These are phyloP conservation scores for Suhomyces coccinellae DNA, from an alignment of 1,139 yeast genomes.

Conservation along the genomic window DNA sequence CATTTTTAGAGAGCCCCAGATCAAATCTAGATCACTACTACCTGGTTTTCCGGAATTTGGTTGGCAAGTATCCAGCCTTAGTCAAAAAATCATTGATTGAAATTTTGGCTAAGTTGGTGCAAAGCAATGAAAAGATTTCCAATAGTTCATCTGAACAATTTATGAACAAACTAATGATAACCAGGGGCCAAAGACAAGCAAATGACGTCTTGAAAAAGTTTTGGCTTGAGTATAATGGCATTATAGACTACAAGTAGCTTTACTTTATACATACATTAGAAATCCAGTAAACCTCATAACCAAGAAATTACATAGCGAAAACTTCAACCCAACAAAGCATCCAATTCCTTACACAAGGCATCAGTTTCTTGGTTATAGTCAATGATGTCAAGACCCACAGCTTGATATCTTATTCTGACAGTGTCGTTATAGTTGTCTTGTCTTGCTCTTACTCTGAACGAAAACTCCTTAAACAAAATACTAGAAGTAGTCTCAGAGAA, in stretches of 20 bases:
- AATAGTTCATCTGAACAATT: constrained; percentile 29
- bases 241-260: constrained; percentile 41
- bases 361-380: constrained; percentile 66
- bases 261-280: constrained; percentile 5
- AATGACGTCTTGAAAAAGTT: constrained; percentile 57
- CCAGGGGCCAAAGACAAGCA: constrained; percentile 66
- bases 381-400: constrained; percentile 53
- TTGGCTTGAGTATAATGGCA: constrained; percentile 60
- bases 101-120: constrained; percentile 14
- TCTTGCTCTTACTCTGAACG: constrained; percentile 79
- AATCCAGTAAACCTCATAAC: constrained; percentile 7
- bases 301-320: not conserved
- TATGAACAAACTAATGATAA: constrained; percentile 54
- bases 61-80: constrained; percentile 52
- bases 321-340: constrained; percentile 32
- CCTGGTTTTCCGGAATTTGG: constrained; percentile 53
- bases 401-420: constrained; percentile 74
- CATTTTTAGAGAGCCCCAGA: constrained; percentile 53
- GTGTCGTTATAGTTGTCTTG: constrained; percentile 83
- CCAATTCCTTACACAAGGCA: constrained; percentile 53
- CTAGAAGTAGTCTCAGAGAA: constrained; percentile 52
- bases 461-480: constrained; percentile 67
- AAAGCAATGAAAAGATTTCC: not conserved
- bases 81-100: constrained; percentile 48
- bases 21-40: constrained; percentile 61